Percentiles rank a stretch among this genome's conserved stretches.
These are phyloP conservation scores for Aphanomyces euteiches DNA, from an alignment of 352 stramenopile genomes.

Conservation along the genomic window DNA sequence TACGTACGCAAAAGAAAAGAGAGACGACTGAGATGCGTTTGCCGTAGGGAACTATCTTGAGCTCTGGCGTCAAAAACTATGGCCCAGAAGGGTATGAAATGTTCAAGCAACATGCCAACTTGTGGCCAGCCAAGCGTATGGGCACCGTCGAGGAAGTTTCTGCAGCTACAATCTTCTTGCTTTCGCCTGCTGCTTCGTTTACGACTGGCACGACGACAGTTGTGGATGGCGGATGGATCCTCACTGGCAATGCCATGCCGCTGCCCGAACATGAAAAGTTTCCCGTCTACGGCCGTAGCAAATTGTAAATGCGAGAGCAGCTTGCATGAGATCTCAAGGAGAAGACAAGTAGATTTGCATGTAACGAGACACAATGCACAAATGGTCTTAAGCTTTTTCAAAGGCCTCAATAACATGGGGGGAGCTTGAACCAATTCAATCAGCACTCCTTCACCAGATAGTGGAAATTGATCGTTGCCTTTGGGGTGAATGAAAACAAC, in stretches of 20 bases:
- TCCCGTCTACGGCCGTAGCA: constrained; percentile 70
- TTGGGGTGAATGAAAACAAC: constrained; percentile 99
- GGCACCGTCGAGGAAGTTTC: constrained; percentile 88
- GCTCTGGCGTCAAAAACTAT: constrained; percentile 86
- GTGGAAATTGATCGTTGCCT: constrained; percentile 88
- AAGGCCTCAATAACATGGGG: constrained; percentile 87
- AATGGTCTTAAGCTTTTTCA: constrained; percentile 32
- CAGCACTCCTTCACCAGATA: constrained; percentile 92
- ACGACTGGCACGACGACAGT: constrained; percentile 86
- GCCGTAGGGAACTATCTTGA: constrained; percentile 66
- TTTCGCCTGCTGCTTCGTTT: constrained; percentile 85
- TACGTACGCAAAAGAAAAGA: constrained; percentile 32
- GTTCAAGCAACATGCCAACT: constrained; percentile 73
- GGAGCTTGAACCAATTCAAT: constrained; percentile 97
- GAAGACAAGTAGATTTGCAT: constrained; percentile 35
- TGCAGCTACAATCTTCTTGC: constrained; percentile 83
- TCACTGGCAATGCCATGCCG: constrained; percentile 63
- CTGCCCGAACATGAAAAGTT: constrained; percentile 78
- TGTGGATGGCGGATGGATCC: constrained; percentile 84
- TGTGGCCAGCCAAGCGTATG: constrained; percentile 86
- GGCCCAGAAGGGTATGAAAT: constrained; percentile 76
- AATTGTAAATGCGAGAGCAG: constrained; percentile 41
- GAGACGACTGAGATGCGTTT: too few relatives aligned
- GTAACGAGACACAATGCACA: background rate
- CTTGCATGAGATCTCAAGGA: background rate